Evolutionary conservation across 2,329 filamentous ascomycete genomes (phyloP).

Genomic region (Graphilbum fragrans): DNA sequence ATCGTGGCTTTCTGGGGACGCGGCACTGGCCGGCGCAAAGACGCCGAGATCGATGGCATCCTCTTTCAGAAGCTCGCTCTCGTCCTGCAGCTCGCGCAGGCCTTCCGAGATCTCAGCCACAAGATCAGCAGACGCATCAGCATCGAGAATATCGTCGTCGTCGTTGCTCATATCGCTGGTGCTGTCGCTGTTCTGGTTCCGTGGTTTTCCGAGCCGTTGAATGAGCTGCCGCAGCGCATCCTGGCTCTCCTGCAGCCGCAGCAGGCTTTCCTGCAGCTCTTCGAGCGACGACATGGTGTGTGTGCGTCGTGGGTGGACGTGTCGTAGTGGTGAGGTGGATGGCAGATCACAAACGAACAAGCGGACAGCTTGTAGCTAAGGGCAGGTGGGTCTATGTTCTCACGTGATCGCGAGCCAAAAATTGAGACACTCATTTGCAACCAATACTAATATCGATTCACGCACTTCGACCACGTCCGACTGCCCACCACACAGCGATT

Average conservation of each 20-base stretch:
- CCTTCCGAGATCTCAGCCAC: constrained; percentile 68
- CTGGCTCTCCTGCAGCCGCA: constrained; percentile 48
- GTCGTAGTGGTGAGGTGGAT: background rate
- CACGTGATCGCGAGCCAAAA: background rate
- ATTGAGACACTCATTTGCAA: too few relatives aligned
- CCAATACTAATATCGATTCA: too few relatives aligned
- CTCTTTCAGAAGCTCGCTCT: constrained; percentile 67
- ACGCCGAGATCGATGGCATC: constrained; percentile 59
- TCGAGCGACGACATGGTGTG: constrained; percentile 33
- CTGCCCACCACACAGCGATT: too few relatives aligned
- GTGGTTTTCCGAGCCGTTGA: constrained; percentile 43
- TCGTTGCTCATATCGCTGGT: constrained; percentile 12
- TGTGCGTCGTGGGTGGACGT: background rate
- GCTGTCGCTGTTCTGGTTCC: constrained; percentile 28
- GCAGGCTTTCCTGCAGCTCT: constrained; percentile 48
- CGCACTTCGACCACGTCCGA: too few relatives aligned
- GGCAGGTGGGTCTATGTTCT: background rate
- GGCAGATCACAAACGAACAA: too few relatives aligned
- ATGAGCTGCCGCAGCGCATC: constrained; percentile 47
- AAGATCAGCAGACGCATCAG: constrained; percentile 55
- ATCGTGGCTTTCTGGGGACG: constrained; percentile 27
- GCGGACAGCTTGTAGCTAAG: too few relatives aligned
- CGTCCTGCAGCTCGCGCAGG: constrained; percentile 68
- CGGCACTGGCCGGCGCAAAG: background rate
- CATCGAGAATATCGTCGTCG: constrained; percentile 35